Base-by-base conservation (phyloP, 176 grass and related monocot species). In the Hordeum vulgare region DNA sequence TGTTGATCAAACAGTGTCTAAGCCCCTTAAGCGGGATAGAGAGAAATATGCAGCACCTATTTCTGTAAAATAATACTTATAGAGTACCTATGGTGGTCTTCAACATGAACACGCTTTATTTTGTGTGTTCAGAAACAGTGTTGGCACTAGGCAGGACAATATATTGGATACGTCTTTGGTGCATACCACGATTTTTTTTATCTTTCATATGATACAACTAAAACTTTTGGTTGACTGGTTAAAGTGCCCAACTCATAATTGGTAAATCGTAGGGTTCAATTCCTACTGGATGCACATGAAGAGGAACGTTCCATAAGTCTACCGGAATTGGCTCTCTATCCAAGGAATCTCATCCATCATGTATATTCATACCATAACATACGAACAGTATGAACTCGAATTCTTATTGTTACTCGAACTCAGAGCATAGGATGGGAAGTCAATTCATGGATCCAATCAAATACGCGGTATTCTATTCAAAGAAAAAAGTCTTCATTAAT, bases 1-100 rank as follows among this genome's bases (percentile, higher is more conserved):
- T 86, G 74, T 14, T 75, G 28, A 58, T 66, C 66, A 66, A 87
- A 77, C 61, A 67, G 12, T 61, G 6, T 15, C 61, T 28, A 61
- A 70, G 2, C 9, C 63, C 42, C 37, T 75, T 70, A 42, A 56
- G 58, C 7, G 47, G 58, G n/a, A 83, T 61, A 85, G 24, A 41
- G 12, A 45, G 34, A 67, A 76, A 68, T 47, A 27, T 29, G 40
- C 8, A 83, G 28, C 45, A 75, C 64, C 14, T 73, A 29, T 74
- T 75, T 81, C 18, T 81, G 18, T 74, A 35, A 21, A 77, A 28
- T 58, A 58, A 74, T 56, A 56, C 20, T 51, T 77, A 33, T 66
- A 79, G 60, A 63, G 47, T 45, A 79, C 18, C 14, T 42, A 64
- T 31, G 58, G 20, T 62, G 39, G 63, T 40, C 29, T 67, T 47